Conservation (phyloP, 1,284 basidiomycete species). For the Anthracocystis setariae region DNA sequence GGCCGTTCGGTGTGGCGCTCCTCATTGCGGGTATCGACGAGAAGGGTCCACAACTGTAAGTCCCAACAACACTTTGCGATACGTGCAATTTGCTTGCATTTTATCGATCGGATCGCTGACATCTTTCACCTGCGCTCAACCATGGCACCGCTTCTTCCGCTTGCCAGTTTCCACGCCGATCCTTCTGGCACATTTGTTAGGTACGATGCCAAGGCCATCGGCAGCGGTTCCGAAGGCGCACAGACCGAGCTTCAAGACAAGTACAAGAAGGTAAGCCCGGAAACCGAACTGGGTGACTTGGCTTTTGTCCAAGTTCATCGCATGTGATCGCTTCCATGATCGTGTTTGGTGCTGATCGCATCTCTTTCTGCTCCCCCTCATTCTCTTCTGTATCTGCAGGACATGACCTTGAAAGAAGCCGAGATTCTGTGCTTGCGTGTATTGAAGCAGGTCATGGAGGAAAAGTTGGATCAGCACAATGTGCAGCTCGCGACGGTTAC, state of each 20-base stretch:
- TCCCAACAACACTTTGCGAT: background rate
- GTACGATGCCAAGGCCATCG: slow-evolving; percentile 98
- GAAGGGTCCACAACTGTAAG: slow-evolving; percentile 84
- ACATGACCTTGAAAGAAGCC: slow-evolving; percentile 91
- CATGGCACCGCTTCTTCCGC: slow-evolving; percentile 6
- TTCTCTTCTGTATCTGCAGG: slow-evolving; percentile 70
- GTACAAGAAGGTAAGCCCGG: slow-evolving; percentile 82
- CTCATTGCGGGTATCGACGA: slow-evolving; percentile 97
- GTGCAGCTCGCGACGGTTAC: slow-evolving; percentile 84
- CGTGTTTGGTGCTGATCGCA: background rate
- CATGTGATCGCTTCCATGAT: background rate
- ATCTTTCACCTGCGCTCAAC: background rate
- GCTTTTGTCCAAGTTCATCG: background rate
- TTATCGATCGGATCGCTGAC: background rate
- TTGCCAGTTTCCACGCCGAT: slow-evolving; percentile 79
- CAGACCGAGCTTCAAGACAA: slow-evolving; percentile 97
- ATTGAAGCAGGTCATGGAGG: slow-evolving; percentile 99
- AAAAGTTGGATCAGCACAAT: slow-evolving; percentile 97
- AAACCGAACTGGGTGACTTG: background rate
- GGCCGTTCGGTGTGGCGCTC: slow-evolving; percentile 95
- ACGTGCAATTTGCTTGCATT: background rate
- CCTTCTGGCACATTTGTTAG: slow-evolving; percentile 98
- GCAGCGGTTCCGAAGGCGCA: slow-evolving; percentile 95
- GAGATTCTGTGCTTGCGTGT: slow-evolving; percentile 86
- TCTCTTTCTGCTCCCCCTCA: background rate